phyloP scores from a whole-genome alignment of 805 yeast species.

The Saccharomyces jurei region DNA sequence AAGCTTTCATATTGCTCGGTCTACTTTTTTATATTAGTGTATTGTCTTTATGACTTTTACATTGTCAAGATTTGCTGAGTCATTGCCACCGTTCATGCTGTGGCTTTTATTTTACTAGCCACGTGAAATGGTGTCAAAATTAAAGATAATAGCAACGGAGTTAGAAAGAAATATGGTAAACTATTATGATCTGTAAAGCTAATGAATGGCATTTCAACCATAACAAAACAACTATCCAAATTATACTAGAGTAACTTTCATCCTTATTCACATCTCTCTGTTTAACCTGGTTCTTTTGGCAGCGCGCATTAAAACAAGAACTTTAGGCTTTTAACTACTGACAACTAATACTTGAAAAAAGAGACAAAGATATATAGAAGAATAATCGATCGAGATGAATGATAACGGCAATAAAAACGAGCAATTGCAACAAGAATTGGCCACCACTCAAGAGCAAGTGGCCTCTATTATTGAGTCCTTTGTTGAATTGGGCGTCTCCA shows the following conservation, averaged over 20 bases:
- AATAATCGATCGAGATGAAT: background rate
- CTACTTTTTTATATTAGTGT: background rate
- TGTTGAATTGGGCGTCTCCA: slow-evolving; percentile 81
- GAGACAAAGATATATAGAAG: background rate
- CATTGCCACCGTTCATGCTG: background rate
- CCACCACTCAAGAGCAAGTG: slow-evolving; percentile 27
- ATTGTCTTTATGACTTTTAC: background rate
- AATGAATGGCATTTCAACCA: background rate
- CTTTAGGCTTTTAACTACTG: background rate
- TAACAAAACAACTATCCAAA: background rate
- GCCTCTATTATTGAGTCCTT: slow-evolving; percentile 65
- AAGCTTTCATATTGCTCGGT: background rate
- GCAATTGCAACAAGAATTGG: slow-evolving; percentile 24
- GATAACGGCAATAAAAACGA: background rate
- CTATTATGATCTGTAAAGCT: background rate
- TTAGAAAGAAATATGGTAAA: background rate
- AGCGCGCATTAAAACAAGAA: background rate
- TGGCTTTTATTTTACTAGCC: background rate
- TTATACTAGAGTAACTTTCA: background rate
- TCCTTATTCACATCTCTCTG: background rate
- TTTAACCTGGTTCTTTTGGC: background rate
- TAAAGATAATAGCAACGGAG: background rate
- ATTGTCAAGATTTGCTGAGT: background rate
- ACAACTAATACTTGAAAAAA: background rate
- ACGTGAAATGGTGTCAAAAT: background rate